Evolutionary conservation across 495 filamentous ascomycete genomes (phyloP), one percentile per base, ranked within the genome.

Genomic region (Aspergillus haitiensis): DNA sequence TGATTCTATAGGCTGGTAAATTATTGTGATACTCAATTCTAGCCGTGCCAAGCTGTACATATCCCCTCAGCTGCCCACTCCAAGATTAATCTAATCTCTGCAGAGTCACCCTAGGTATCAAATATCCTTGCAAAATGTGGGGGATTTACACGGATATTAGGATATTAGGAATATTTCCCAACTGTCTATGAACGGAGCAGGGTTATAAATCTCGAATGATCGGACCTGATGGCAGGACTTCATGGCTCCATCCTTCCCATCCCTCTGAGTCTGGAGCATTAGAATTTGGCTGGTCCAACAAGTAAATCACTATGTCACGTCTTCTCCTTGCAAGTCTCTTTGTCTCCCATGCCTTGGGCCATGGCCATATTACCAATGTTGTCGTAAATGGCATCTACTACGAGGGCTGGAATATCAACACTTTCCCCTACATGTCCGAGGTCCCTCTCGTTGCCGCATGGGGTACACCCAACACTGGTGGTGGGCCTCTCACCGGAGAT

Each of bases 361-460:
- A 86, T 67, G 82, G 83, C 21, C 74, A 77, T 58, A 79, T 84
- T 51, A 70, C 70, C 57, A 75, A 82, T 46, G 70, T 85, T 59
- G 72, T 83, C 49, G 73, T 79, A 55, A 78, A 82, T 65, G 83
- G 82, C 31, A 71, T 75, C 39, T 76, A 70, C 64, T 67, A 68
- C 45, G 45, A 64, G 49, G 70, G 70, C 5, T 68, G 64, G 48
- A 55, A 72, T n/a, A 67, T 67, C 54, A 53, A 54, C 57, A 32
- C 27, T 39, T 70, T 66, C 51, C 63, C 65, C 9, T 70, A 68
- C 63, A 55, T 61, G 59, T 44, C 44, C 7, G 58, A 69, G 27
- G 66, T 70, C 55, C 78, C 78, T 12, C 75, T 75, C n/a, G 70
- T 69, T 0, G 76, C 78, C 9, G 73, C 75, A 52, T 81, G 78